Conservation (phyloP, 2,329 filamentous ascomycete species). For the Monilinia laxa region DNA sequence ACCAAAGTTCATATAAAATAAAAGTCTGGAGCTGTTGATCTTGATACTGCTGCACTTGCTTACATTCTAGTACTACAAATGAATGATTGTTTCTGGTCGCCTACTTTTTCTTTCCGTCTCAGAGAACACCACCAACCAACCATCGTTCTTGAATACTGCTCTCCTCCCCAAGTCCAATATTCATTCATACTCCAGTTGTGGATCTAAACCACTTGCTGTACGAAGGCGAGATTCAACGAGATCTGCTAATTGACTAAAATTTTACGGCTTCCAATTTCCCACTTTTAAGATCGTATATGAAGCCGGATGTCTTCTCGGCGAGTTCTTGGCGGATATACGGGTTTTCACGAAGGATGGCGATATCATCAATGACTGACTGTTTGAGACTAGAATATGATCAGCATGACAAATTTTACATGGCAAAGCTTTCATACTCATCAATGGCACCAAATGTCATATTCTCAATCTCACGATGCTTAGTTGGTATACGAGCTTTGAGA, state of each 20-base stretch:
- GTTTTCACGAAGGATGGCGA: conserved; percentile 31
- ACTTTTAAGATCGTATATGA: conserved; percentile 36
- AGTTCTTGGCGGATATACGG: conserved; percentile 34
- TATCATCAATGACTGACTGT: conserved; percentile 34
- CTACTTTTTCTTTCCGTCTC: background rate
- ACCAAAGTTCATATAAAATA: background rate
- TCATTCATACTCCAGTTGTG: too few species aligned
- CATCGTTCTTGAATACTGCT: background rate
- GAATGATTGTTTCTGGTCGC: background rate
- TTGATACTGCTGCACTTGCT: background rate
- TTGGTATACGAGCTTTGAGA: conserved; percentile 31
- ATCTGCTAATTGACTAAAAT: background rate
- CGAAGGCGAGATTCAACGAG: background rate
- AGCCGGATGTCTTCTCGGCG: conserved; percentile 28
- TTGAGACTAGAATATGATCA: conserved; percentile 23
- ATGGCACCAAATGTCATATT: conserved; percentile 35
- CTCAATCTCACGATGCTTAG: conserved; percentile 30
- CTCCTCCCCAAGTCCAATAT: background rate
- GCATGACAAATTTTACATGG: background rate
- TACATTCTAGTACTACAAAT: background rate
- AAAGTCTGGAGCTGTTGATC: background rate
- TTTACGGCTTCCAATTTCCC: conserved; percentile 25
- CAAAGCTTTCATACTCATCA: conserved; percentile 28
- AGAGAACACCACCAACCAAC: background rate
- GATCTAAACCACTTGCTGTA: background rate